phyloP scores from a whole-genome alignment of 2,329 filamentous ascomycete species.

The Epichloe glyceriae region DNA sequence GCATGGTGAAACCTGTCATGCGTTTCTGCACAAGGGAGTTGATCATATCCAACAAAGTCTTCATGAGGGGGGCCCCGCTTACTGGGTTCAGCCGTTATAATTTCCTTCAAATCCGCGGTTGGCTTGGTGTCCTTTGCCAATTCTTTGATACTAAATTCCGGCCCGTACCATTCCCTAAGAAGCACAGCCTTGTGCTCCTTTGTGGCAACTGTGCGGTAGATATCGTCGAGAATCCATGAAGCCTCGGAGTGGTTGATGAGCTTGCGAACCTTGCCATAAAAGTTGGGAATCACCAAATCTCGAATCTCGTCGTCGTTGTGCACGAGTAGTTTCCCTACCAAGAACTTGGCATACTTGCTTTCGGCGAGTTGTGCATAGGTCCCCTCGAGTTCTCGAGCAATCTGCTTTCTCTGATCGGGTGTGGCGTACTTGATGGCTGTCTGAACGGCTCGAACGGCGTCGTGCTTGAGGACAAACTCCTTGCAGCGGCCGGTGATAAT shows the following conservation, averaged over 20 bases:
- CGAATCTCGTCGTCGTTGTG: conserved; percentile 79
- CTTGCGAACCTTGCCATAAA: conserved; percentile 85
- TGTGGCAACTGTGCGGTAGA: conserved; percentile 81
- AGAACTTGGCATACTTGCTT: conserved; percentile 93
- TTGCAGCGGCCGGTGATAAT: conserved; percentile 86
- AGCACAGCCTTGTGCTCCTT: conserved; percentile 74
- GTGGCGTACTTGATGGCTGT: conserved; percentile 94
- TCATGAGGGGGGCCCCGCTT: conserved; percentile 78
- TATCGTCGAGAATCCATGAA: conserved; percentile 94
- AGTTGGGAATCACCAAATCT: conserved; percentile 82
- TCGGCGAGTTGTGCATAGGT: conserved; percentile 77
- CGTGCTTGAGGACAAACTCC: conserved; percentile 97
- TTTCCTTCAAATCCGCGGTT: conserved; percentile 58
- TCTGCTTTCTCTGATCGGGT: conserved; percentile 69
- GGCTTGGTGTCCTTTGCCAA: conserved; percentile 38
- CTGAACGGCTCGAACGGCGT: conserved; percentile 91
- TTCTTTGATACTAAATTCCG: conserved; percentile 78
- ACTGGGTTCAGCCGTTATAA: conserved; percentile 65
- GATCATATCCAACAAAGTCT: conserved; percentile 72
- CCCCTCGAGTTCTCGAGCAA: conserved; percentile 75
- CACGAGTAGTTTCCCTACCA: conserved; percentile 92
- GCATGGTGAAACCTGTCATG: conserved; percentile 90
- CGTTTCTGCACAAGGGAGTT: conserved; percentile 93
- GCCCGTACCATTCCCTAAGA: conserved; percentile 89
- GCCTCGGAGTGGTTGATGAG: conserved; percentile 94